Percentiles rank a stretch among this genome's conserved stretches.
phyloP scores from a whole-genome alignment of 108 stramenopile genomes.

The Cylindrotheca closterium region DNA sequence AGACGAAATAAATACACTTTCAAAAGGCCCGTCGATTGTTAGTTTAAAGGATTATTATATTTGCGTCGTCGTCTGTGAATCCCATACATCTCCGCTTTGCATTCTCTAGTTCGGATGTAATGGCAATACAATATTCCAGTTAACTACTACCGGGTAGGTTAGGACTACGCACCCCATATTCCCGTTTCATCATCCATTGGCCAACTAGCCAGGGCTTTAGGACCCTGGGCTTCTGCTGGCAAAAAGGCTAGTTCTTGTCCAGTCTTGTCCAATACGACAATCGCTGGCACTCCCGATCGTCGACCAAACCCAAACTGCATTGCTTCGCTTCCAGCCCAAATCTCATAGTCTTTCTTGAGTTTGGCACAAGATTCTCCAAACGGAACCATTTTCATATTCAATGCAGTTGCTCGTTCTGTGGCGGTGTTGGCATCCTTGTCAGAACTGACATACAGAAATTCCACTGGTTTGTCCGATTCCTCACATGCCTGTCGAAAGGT shows the following conservation, averaged over 20 bases:
- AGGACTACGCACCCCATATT: conserved; percentile 2
- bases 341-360: conserved; percentile 46
- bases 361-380: conserved; percentile 46
- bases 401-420: conserved; percentile 29
- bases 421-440: conserved; percentile 38
- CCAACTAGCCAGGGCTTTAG: conserved; percentile 49
- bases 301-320: conserved; percentile 27
- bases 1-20: too few relatives aligned
- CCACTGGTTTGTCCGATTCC: conserved; percentile 37
- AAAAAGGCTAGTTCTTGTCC: conserved; percentile 58
- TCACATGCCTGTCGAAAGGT: conserved; percentile 38
- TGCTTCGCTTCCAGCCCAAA: conserved; percentile 64
- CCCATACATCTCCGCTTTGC: too few relatives aligned
- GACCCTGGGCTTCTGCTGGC: conserved; percentile 47
- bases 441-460: conserved; percentile 57
- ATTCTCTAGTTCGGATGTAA: too few relatives aligned
- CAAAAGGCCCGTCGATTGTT: too few relatives aligned
- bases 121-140: too few relatives aligned
- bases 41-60: too few relatives aligned
- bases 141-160: too few relatives aligned
- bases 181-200: conserved; percentile 51
- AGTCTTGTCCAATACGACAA: conserved; percentile 53
- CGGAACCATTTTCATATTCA: conserved; percentile 39
- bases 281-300: conserved; percentile 66
- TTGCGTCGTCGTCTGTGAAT: too few relatives aligned